Evolutionary conservation across 345 rosid genomes (phyloP).

Genomic region (Cardamine occulta): DNA sequence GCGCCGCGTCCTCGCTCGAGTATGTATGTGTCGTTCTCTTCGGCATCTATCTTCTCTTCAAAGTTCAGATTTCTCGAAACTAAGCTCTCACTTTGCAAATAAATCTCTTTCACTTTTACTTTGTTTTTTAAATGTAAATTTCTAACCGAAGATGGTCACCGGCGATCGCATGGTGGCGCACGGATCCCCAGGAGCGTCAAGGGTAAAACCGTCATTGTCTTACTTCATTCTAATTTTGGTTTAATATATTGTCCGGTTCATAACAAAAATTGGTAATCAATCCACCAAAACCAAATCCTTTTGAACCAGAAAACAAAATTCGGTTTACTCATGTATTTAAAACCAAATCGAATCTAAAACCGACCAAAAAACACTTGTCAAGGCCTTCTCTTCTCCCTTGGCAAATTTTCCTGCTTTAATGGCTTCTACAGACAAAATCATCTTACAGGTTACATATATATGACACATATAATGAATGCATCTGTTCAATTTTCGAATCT

Average conservation of each 20-base stretch:
- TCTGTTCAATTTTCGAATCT: conserved; percentile 10
- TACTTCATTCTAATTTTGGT: neutral
- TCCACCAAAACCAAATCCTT: neutral
- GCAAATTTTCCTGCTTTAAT: conserved; percentile 20
- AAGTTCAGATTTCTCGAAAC: neutral
- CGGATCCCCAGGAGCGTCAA: neutral
- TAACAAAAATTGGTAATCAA: neutral
- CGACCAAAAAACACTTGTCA: neutral
- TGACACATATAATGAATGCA: conserved; percentile 9
- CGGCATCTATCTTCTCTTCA: conserved; percentile 61
- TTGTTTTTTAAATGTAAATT: neutral
- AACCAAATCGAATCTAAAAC: conserved; percentile 5
- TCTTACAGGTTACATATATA: conserved; percentile 26
- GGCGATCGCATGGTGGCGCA: conserved; percentile 12
- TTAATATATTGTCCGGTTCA: neutral
- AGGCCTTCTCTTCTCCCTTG: conserved; percentile 6
- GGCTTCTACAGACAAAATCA: conserved; percentile 35
- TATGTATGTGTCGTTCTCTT: conserved; percentile 99
- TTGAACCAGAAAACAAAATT: neutral
- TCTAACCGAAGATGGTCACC: neutral
- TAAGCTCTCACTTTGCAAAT: neutral
- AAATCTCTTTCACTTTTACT: neutral
- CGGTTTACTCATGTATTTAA: conserved; percentile 2
- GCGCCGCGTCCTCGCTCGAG: conserved; percentile 99
- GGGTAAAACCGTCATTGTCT: neutral